Evolutionary conservation across 805 yeast genomes (phyloP), one percentile per base, ranked within the genome.

Genomic region (Metschnikowia similis): DNA sequence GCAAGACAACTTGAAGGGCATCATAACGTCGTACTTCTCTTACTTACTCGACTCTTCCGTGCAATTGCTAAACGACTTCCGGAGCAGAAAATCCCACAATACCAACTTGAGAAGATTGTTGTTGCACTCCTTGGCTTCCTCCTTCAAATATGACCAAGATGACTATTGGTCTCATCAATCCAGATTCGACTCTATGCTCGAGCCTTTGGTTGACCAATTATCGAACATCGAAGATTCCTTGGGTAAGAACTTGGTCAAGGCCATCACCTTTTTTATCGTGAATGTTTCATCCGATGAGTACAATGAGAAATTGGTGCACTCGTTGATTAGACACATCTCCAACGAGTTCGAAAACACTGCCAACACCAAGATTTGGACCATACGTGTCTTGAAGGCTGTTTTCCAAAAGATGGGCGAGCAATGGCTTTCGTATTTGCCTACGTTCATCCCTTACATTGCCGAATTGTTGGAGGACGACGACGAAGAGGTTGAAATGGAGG

Each of bases 381-480:
- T 89, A 48, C 82, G 85, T 65, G 75, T 88, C 1, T 77, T 94
- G 65, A 89, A 88, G 67, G 75, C 83, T 27, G 82, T 94, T 31
- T 94, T 90, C 77, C 87, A 87, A 56, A 87, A 87, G 73, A 85
- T 90, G 60, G 97, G 98, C 48, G 98, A 94, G 61, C 89, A 84
- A 65, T 94, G 98, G 99, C 77, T 94, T 56, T 74, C 85, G 32
- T 77, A 87, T 73, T 76, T 94, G 59, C 99, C 99, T 26, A 97
- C 91, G 64, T 78, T 94, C 58, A 96, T 94, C 54, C 99, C 99
- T 32, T 79, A 89, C 52, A 89, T 94, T 66, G 97, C 98, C 7
- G 99, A 94, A 70, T 72, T 94, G 50, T 76, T 94, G 54, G 99
- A 94, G 64, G 98, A 91, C 64, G 98, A 94, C 52, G 95, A 91